Percentiles rank a stretch among this genome's conserved stretches.
These are phyloP conservation scores for Dichotomopilus funicola DNA, from an alignment of 2,329 filamentous ascomycete species.

Conservation along the genomic window DNA sequence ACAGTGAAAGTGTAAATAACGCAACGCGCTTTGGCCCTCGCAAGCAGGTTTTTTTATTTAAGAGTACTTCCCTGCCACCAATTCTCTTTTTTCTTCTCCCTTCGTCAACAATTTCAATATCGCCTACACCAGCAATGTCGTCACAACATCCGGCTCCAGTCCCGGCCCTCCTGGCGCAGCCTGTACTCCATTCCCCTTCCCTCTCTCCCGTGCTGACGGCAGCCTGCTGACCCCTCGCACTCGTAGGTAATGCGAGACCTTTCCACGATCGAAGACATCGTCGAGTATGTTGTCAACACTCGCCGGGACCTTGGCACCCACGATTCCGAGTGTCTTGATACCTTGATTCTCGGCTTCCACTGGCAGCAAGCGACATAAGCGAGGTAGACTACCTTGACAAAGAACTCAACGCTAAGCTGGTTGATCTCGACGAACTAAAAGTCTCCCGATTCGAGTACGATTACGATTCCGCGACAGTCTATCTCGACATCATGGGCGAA, in stretches of 20 bases:
- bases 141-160: not conserved
- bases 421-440: slow-evolving; percentile 1
- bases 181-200: not conserved
- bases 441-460: slow-evolving; percentile 6
- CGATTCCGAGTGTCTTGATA: not conserved
- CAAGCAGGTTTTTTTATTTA: not conserved
- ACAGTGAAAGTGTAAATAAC: not conserved
- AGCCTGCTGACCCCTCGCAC: slow-evolving; percentile 1
- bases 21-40: not conserved
- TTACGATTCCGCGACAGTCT: slow-evolving; percentile 2
- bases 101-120: not conserved
- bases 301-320: not conserved
- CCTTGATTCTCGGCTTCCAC: slow-evolving; percentile 2
- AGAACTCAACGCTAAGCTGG: not conserved
- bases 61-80: not conserved
- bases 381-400: not conserved
- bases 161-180: not conserved
- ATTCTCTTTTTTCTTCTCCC: not conserved
- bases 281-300: not conserved
- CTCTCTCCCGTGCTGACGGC: not conserved
- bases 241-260: not conserved
- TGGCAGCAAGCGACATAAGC: not conserved
- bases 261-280: not conserved
- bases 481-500: slow-evolving; percentile 7
- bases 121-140: not conserved